Base-by-base conservation (phyloP, 2,329 filamentous ascomycete genomes). In the Cladosporium sp. region DNA sequence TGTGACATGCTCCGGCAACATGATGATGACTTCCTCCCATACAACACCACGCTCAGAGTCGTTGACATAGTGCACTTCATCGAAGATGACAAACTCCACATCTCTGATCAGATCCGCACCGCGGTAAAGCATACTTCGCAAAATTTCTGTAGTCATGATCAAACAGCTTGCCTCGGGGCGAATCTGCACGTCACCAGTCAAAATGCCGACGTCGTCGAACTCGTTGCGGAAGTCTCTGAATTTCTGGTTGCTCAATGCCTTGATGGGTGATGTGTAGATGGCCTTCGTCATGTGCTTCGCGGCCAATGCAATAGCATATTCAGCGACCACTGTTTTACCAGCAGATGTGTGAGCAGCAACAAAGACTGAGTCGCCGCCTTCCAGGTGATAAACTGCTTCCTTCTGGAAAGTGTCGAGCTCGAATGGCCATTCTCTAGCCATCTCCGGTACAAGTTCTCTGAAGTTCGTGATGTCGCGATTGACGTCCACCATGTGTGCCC, bases 271-370 rank as follows among this genome's bases (percentile, higher is more conserved):
- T 0, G 95, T 99, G 77, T 99, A 99, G 69, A 99, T 99, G 25
- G 95, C 94, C 77, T 99, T 99, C 10, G 95, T 99, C 94, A 98
- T 98, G 76, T 99, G 95, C 75, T 94, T 96, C n/a, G 92, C 90
- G 32, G 95, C 95, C 66, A 99, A 83, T 7, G 95, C 93, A 76
- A 99, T 98, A 58, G 94, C 95, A 78, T 99, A 99, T 76, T 99
- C 95, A 30, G 95, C 95, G 16, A 99, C 95, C 0, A 98, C 95
- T 1, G 95, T 99, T 82, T 99, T 99, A 65, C 95, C 95, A 25
- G 95, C 95, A 36, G 95, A 99, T 0, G 95, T 99, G 76, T 99
- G 95, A 0, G 95, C 95, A 11, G 95, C 95, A 59, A 99, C 95
- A 73, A 99, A 99, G 28, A 99, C 95, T 0, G 94, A 98, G 75